Percentiles rank a stretch among this genome's conserved stretches.
Conservation (phyloP, 306 rosid species). For the Rosa chinensis region DNA sequence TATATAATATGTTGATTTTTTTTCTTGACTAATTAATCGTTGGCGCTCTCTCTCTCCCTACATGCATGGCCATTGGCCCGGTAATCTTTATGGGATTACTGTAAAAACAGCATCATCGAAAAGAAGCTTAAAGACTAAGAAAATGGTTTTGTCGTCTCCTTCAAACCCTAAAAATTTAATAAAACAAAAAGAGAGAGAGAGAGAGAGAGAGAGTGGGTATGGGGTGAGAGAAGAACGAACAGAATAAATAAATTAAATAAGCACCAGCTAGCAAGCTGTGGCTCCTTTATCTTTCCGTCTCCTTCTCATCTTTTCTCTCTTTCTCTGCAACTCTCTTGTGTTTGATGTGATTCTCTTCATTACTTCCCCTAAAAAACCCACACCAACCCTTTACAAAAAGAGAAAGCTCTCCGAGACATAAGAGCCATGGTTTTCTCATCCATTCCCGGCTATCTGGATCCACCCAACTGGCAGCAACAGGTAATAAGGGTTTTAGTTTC, state of each 20-base stretch:
- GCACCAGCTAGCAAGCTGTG: conserved; percentile 17
- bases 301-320: conserved; percentile 39
- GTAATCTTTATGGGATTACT: conserved; percentile 31
- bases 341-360: conserved; percentile 82
- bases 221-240: conserved; percentile 23
- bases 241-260: conserved; percentile 34
- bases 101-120: conserved; percentile 26
- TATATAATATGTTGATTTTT: neutral
- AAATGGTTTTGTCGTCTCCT: conserved; percentile 33
- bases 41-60: conserved; percentile 21
- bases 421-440: conserved; percentile 76
- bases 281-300: conserved; percentile 77
- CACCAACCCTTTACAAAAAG: conserved; percentile 62
- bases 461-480: conserved; percentile 83
- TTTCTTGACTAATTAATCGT: conserved; percentile 32
- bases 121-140: conserved; percentile 52
- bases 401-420: conserved; percentile 27
- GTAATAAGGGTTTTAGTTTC: conserved; percentile 31
- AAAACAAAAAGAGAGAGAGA: conserved; percentile 52
- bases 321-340: conserved; percentile 24
- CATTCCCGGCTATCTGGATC: conserved; percentile 76
- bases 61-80: conserved; percentile 43
- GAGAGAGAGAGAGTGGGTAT: conserved; percentile 3
- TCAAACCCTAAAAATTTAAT: conserved; percentile 39
- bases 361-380: conserved; percentile 50